Conservation (phyloP, 2,329 filamentous ascomycete genomes). For the Septoria petroselini region DNA sequence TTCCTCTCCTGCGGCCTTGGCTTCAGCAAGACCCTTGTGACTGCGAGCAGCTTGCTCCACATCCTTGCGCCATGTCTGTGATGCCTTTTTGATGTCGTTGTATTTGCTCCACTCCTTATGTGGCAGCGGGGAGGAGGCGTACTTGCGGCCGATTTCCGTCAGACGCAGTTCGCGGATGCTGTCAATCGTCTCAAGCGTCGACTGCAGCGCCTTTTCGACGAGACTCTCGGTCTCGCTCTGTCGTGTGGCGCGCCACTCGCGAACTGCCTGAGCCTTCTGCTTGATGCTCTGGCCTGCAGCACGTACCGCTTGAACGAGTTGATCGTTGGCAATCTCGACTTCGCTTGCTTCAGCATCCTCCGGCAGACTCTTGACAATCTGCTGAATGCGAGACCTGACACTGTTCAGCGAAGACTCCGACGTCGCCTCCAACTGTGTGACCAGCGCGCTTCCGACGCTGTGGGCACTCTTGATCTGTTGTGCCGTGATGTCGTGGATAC, state of each 20-base stretch:
- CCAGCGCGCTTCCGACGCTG: constrained; percentile 62
- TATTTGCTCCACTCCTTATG: constrained; percentile 98
- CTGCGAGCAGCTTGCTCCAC: constrained; percentile 69
- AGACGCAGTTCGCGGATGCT: constrained; percentile 78
- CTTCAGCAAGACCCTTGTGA: constrained; percentile 67
- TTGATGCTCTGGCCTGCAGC: constrained; percentile 70
- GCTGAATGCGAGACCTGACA: constrained; percentile 66
- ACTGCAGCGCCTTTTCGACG: constrained; percentile 70
- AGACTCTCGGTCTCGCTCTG: constrained; percentile 66
- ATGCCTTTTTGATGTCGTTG: constrained; percentile 77
- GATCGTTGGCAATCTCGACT: constrained; percentile 51
- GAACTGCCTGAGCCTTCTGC: constrained; percentile 70
- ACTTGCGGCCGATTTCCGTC: constrained; percentile 86
- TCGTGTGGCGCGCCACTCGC: constrained; percentile 71
- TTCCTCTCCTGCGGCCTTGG: constrained; percentile 64
- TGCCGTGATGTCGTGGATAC: constrained; percentile 68
- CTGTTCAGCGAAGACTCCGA: constrained; percentile 61
- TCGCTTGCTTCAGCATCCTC: constrained; percentile 55
- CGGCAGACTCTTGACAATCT: constrained; percentile 54
- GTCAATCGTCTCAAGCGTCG: constrained; percentile 78
- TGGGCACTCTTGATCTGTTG: constrained; percentile 65
- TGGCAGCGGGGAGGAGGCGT: constrained; percentile 93
- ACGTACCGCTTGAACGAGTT: constrained; percentile 58
- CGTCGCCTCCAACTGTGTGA: constrained; percentile 66
- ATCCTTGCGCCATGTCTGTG: constrained; percentile 80